phyloP scores from a whole-genome alignment of 1,139 yeast species.

The Magnusiomyces tetraspermus region DNA sequence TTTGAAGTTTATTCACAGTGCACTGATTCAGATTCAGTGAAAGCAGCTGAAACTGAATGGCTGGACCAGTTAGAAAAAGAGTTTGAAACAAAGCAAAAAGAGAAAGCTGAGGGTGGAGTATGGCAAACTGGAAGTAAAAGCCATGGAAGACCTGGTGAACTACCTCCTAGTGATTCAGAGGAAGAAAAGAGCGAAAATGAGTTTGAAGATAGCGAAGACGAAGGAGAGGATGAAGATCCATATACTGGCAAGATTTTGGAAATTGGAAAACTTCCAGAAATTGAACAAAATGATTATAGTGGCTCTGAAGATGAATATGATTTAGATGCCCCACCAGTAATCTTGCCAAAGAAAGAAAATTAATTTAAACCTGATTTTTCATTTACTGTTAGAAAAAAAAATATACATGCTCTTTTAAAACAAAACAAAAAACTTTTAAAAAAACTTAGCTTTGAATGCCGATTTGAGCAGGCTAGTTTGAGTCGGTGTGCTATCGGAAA shows the following conservation, averaged over 20 bases:
- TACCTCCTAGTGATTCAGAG: constrained; percentile 28
- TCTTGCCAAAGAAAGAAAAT: not conserved
- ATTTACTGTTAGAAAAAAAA: not conserved
- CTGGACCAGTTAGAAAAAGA: constrained; percentile 59
- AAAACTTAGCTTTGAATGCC: constrained; percentile 27
- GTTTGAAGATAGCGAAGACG: constrained; percentile 28
- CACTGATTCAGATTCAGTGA: constrained; percentile 68
- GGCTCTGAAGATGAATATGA: constrained; percentile 9
- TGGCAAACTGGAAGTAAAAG: constrained; percentile 79
- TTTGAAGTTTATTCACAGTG: constrained; percentile 67
- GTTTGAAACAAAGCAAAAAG: constrained; percentile 47
- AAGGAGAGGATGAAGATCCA: constrained; percentile 21
- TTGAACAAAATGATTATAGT: not conserved
- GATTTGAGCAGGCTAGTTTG: constrained; percentile 23
- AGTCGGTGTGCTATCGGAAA: constrained; percentile 21
- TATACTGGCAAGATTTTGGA: constrained; percentile 6
- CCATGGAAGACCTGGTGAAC: constrained; percentile 34
- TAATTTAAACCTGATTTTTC: not conserved
- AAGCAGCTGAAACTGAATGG: constrained; percentile 69
- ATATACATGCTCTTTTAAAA: too few relatives aligned
- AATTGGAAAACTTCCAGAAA: constrained; percentile 5
- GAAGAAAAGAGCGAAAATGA: too few relatives aligned
- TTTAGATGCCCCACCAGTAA: not conserved
- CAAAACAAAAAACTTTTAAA: too few relatives aligned
- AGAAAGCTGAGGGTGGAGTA: constrained; percentile 39